Percentiles rank a stretch among this genome's conserved stretches.
Conservation (phyloP, 306 rosid species). For the Dalbergia oliveri region DNA sequence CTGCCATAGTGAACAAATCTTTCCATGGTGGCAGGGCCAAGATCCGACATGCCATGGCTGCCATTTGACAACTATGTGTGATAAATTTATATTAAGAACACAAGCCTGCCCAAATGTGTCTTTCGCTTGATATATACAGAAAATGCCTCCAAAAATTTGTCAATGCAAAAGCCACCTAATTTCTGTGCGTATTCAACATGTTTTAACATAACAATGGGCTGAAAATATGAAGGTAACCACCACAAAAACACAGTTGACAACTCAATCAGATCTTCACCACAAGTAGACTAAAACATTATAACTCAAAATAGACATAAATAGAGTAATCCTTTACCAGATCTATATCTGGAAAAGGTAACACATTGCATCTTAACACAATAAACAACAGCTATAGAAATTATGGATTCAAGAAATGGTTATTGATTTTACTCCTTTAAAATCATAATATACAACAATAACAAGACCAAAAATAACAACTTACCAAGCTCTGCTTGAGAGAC, state of each 20-base stretch:
- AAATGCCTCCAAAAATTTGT: conserved; percentile 18
- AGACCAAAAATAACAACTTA: conserved; percentile 47
- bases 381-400: conserved; percentile 20
- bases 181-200: background rate
- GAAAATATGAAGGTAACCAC: conserved; percentile 23
- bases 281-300: conserved; percentile 5
- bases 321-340: conserved; percentile 17
- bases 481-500: conserved; percentile 97
- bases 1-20: too few species aligned
- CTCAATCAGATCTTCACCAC: conserved; percentile 29
- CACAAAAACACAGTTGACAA: conserved; percentile 15
- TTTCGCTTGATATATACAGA: conserved; percentile 22
- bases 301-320: conserved; percentile 14
- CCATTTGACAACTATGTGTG: too few species aligned
- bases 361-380: conserved; percentile 11
- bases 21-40: too few species aligned
- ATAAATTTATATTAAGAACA: background rate
- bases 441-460: conserved; percentile 35
- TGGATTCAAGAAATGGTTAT: conserved; percentile 11
- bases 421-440: conserved; percentile 30
- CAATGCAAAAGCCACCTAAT: conserved; percentile 6
- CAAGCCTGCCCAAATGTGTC: background rate
- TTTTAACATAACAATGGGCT: background rate
- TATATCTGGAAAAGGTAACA: background rate
- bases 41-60: too few species aligned